These are phyloP conservation scores for Tritrichomonas foetus DNA, from an alignment of 208 protist species.

Conservation along the genomic window DNA sequence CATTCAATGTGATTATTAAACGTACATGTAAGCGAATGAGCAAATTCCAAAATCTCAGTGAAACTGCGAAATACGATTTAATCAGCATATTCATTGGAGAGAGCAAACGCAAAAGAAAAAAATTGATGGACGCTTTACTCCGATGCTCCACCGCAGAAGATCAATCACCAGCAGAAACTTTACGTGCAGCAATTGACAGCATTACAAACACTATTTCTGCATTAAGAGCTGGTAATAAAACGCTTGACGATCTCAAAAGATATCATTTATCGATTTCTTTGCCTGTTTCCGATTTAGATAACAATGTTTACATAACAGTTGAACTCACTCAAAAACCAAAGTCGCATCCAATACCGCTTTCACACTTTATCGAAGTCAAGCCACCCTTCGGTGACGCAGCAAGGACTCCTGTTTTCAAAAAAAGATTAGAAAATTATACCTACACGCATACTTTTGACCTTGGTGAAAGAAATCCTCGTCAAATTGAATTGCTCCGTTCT, in stretches of 20 bases:
- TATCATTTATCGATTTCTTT: background rate
- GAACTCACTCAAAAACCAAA: background rate
- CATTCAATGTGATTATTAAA: too few relatives aligned
- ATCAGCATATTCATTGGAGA: background rate
- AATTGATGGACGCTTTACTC: conserved; percentile 7
- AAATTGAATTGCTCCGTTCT: background rate
- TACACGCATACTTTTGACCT: background rate
- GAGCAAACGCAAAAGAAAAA: background rate
- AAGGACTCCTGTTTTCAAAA: background rate
- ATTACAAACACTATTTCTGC: conserved; percentile 31
- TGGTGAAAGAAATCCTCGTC: background rate
- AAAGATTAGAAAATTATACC: background rate
- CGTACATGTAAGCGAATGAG: too few relatives aligned
- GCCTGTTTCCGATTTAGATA: background rate
- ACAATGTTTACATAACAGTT: background rate
- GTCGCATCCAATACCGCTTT: background rate
- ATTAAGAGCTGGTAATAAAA: background rate
- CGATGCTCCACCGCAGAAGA: background rate
- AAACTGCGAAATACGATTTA: background rate
- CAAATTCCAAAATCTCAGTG: too few relatives aligned
- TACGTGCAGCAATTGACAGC: background rate
- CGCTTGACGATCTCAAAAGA: background rate
- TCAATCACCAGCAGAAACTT: background rate
- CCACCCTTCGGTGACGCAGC: background rate
- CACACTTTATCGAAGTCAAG: background rate